Percentiles rank a stretch among this genome's conserved stretches.
These are phyloP conservation scores for Pulicaria dysenterica DNA, from an alignment of 129 eudicot genomes.

Conservation along the genomic window DNA sequence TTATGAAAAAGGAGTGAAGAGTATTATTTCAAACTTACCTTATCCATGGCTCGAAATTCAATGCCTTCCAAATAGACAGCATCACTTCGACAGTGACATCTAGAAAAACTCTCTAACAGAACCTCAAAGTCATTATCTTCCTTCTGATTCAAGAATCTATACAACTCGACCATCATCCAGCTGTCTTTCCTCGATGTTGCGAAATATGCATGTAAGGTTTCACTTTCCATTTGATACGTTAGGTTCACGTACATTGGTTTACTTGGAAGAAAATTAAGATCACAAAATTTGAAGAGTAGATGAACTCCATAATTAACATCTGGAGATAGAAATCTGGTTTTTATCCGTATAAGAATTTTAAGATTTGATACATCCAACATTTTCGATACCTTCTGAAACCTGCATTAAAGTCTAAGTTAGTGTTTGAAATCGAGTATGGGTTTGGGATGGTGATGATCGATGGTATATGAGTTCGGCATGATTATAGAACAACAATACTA, in stretches of 20 bases:
- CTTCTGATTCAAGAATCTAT: background rate
- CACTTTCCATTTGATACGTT: background rate
- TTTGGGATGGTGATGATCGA: no score
- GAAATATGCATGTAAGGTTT: conserved; percentile 14
- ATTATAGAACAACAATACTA: no score
- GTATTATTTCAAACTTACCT: background rate
- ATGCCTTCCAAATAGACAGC: conserved; percentile 19
- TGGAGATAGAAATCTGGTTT: background rate
- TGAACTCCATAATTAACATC: background rate
- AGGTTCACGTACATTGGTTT: background rate
- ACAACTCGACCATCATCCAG: conserved; percentile 19
- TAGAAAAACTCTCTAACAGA: conserved; percentile 10
- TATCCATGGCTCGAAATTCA: conserved; percentile 6
- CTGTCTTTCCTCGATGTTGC: background rate
- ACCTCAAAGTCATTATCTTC: conserved; percentile 6
- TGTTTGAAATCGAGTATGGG: no score
- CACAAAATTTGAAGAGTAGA: background rate
- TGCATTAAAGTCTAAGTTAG: background rate
- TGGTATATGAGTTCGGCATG: no score
- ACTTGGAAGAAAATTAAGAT: background rate
- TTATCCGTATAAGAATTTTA: background rate
- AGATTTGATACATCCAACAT: background rate
- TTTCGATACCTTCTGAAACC: background rate
- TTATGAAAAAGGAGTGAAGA: no score
- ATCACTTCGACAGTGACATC: background rate